Base-by-base conservation (phyloP, 2,329 filamentous ascomycete species). In the Calonectria hongkongensis region DNA sequence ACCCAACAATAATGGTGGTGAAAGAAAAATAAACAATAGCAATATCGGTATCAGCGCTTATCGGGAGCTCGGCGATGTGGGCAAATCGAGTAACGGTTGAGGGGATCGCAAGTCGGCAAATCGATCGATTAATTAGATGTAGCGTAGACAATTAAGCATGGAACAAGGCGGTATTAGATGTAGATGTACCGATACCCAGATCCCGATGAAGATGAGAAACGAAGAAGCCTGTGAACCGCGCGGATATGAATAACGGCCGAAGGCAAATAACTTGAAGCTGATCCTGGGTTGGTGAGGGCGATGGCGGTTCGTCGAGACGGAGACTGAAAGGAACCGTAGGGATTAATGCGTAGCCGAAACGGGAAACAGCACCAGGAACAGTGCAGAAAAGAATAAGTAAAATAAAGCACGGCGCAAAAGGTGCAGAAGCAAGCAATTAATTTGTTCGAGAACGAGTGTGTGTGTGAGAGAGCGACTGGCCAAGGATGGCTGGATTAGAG, bases 391-490 rank as follows among this genome's bases (percentile, higher is more conserved):
- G 48, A 72, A 56, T 47, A 66, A 76, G 33, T 43, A 63, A 66
- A 76, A 27, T 43, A 63, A 72, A 50, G 63, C 47, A 62, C 39
- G 27, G 45, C 27, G 68, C 28, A 56, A 13, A 50, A 58, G 36
- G 47, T 33, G 41, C 21, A 64, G 54, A 65, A 72, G 63, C 48
- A 72, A 72, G 60, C 48, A 66, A 51, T 51, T 71, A 78, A 79
- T 48, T 51, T 41, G 73, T 77, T 74, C 74, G 78, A 72, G 71
- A 75, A 76, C 71, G 73, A 74, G 67, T 66, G 75, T 72, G 68
- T 50, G 73, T 68, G 67, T 79, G 73, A 79, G 75, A 68, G 78
- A 80, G 73, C 72, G 78, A 78, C 77, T 80, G 78, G 78, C 77
- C 73, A 21, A 71, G 63, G 74, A 73, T 71, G 77, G 72, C 77